Evolutionary conservation across 2,329 filamentous ascomycete genomes (phyloP), one percentile per base, ranked within the genome.

Genomic region (Sporothrix luriei): DNA sequence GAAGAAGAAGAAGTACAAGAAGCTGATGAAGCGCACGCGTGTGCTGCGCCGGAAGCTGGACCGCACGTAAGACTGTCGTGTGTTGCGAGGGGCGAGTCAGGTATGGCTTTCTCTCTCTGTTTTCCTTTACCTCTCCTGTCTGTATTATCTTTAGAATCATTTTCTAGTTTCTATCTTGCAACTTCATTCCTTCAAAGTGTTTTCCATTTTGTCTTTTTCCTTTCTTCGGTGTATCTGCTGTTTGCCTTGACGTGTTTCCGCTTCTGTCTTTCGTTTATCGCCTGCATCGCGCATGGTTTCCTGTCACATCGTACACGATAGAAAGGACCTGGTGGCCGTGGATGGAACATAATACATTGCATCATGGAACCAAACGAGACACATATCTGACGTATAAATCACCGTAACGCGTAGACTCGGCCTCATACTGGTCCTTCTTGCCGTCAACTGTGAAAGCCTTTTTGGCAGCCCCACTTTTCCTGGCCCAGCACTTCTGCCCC

Each of bases 1-100:
- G 94, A 99, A 99, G 91, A 99, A 98, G 88, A 94, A 98, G 87
- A 99, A 99, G 89, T 97, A 97, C 82, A 98, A 97, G 93, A 99
- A 99, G 88, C 84, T 98, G 75, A 93, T 97, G 91, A 92, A 91
- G 85, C 87, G 89, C 81, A 97, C 94, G 77, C 88, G 94, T 79
- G 94, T 92, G 78, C 80, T 93, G 83, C 90, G 94, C 78, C 89
- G 93, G 78, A 97, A 94, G 84, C 84, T 95, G 26, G 73, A 75
- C 66, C 70, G 73, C 38, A 72, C 57, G 19, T 74, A 54, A 61
- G 54, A n/a, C 3, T 14, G 46, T 5, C 33, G 33, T 33, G 33
- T 9, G 33, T 33, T 33, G 9, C 33, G 33, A 7, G 33, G 33
- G 9, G 9, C 3, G 4, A 7, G 33, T 33, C 33, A 33, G 33